phyloP scores from a whole-genome alignment of 768 basidiomycete species.

The Suillus americanus region DNA sequence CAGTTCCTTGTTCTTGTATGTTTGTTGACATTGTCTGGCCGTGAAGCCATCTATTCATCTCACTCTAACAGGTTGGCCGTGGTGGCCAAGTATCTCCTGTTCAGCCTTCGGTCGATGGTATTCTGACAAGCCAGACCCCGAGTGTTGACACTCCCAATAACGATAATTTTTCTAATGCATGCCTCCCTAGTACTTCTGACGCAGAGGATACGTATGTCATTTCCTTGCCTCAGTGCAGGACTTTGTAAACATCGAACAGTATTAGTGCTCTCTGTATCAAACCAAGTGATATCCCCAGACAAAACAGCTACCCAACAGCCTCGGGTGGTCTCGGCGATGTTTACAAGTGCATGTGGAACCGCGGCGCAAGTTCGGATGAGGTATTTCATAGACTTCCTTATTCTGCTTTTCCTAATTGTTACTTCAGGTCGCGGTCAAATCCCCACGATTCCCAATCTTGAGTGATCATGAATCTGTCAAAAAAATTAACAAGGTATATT shows the following conservation, averaged over 20 bases:
- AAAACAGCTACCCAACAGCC: not conserved
- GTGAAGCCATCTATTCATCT: not conserved
- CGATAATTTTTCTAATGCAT: not conserved
- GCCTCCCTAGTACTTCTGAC: not conserved
- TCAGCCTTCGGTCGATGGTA: not conserved
- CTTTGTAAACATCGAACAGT: not conserved
- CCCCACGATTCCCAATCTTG: not conserved
- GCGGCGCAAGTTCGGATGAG: not conserved
- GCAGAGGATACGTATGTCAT: not conserved
- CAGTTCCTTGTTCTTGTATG: not conserved
- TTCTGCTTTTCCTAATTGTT: not conserved
- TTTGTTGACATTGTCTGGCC: not conserved
- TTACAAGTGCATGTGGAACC: constrained; percentile 30
- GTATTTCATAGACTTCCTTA: not conserved
- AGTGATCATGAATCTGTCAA: not conserved
- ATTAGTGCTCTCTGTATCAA: not conserved
- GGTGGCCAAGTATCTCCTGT: not conserved
- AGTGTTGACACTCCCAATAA: not conserved
- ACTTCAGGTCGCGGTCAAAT: constrained; percentile 11
- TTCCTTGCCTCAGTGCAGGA: not conserved
- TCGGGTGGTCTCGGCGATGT: constrained; percentile 44
- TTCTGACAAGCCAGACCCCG: not conserved
- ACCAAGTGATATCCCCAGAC: not conserved
- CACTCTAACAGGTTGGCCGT: not conserved
- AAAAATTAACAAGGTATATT: not conserved